Conservation (phyloP, 306 rosid genomes). For the Gastrolobium villosum region DNA sequence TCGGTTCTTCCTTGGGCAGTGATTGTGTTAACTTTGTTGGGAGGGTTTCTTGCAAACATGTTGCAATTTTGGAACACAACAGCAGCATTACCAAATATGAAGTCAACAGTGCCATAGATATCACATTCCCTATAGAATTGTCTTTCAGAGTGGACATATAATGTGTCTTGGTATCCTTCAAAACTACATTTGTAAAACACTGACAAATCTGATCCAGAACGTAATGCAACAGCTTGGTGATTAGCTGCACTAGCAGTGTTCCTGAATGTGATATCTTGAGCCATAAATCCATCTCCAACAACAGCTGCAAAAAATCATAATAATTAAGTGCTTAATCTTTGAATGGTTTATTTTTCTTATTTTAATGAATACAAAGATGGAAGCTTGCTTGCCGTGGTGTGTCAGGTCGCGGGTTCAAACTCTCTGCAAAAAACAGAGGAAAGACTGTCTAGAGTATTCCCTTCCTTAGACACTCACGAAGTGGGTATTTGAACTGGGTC, state of each 20-base stretch:
- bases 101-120: slow-evolving; percentile 83
- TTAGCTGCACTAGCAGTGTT: slow-evolving; percentile 81
- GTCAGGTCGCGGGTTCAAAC: no score
- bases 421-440: no score
- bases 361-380: no score
- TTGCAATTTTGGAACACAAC: slow-evolving; percentile 73
- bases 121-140: slow-evolving; percentile 84
- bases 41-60: slow-evolving; percentile 70
- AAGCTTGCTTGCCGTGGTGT: no score
- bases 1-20: slow-evolving; percentile 78
- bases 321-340: no score
- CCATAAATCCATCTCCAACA: slow-evolving; percentile 77
- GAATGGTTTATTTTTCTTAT: no score
- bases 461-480: no score
- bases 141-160: slow-evolving; percentile 73
- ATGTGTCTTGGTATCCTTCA: slow-evolving; percentile 85
- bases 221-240: slow-evolving; percentile 85
- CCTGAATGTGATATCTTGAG: slow-evolving; percentile 70
- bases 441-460: no score
- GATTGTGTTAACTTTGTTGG: slow-evolving; percentile 64
- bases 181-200: slow-evolving; percentile 77
- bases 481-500: no score
- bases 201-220: slow-evolving; percentile 82
- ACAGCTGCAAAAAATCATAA: slow-evolving; percentile 65
- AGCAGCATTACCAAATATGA: slow-evolving; percentile 84